Evolutionary conservation across 2,329 filamentous ascomycete species (phyloP).

Genomic region (Aureobasidium pullulans): DNA sequence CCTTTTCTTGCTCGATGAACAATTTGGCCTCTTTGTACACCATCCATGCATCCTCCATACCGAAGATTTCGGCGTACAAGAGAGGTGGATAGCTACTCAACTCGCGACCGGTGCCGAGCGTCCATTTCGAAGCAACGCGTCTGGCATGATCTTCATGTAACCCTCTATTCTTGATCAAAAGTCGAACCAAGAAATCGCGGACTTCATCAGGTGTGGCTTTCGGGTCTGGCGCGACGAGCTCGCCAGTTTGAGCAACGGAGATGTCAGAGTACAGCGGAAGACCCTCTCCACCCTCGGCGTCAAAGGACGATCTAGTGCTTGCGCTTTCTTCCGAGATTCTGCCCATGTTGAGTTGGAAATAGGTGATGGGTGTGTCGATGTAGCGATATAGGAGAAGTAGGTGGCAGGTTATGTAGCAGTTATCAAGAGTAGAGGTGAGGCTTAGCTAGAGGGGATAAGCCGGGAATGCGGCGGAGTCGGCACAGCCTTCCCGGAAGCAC

Average conservation of each 20-base stretch:
- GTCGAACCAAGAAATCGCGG: constrained; percentile 14
- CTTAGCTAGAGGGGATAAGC: background rate
- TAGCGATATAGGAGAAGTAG: too few species aligned
- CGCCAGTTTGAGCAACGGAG: background rate
- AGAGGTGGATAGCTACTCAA: constrained; percentile 11
- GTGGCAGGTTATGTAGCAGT: too few species aligned
- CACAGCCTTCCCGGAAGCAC: background rate
- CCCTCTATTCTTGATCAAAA: constrained; percentile 1
- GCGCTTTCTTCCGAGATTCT: too few species aligned
- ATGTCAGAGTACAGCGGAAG: background rate
- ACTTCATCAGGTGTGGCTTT: constrained; percentile 17
- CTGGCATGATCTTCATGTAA: constrained; percentile 12
- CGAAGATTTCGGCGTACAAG: constrained; percentile 17
- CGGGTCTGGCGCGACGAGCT: background rate
- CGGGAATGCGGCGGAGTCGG: background rate
- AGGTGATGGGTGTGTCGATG: too few species aligned
- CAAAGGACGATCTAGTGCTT: too few species aligned
- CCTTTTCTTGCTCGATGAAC: background rate
- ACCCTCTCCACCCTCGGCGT: background rate
- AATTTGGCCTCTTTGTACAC: constrained; percentile 15
- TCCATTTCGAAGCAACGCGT: constrained; percentile 17
- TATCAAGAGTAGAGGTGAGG: background rate
- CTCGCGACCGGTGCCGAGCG: constrained; percentile 17
- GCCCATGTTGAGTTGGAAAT: too few species aligned
- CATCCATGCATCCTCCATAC: constrained; percentile 16